Evolutionary conservation across 192 early-diverging fungal species (phyloP).

Genomic region (Entrophospora sp.): DNA sequence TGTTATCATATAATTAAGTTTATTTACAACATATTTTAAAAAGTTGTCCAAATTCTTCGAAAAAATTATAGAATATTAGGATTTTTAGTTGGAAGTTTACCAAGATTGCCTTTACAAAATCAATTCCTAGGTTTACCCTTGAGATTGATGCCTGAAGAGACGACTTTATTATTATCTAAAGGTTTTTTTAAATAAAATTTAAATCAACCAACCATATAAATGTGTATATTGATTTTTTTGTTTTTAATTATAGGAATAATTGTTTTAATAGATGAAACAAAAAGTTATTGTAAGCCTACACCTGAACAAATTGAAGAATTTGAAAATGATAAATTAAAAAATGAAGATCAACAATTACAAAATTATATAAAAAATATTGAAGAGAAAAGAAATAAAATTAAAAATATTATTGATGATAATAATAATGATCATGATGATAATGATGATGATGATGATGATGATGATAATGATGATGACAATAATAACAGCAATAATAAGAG

Average conservation of each 20-base stretch:
- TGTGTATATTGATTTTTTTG: neutral
- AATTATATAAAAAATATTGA: neutral
- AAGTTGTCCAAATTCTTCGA: conserved; percentile 32
- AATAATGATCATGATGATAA: neutral
- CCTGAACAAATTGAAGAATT: neutral
- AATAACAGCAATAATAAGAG: neutral
- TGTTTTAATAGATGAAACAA: conserved; percentile 11
- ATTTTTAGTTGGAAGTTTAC: conserved; percentile 56
- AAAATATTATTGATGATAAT: neutral
- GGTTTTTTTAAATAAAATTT: conserved; percentile 19
- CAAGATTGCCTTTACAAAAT: conserved; percentile 67
- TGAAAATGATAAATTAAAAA: neutral
- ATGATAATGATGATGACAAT: neutral
- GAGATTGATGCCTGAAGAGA: conserved; percentile 64
- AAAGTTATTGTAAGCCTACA: conserved; percentile 6
- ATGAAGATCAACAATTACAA: neutral
- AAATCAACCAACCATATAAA: neutral
- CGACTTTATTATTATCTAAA: conserved; percentile 41
- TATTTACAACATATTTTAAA: neutral
- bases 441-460: neutral
- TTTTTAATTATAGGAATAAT: conserved; percentile 13
- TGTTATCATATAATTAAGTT: neutral
- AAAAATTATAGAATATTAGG: conserved; percentile 54
- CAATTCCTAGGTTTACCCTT: conserved; percentile 66
- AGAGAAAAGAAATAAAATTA: neutral